These are phyloP conservation scores for Phyllosticta citribraziliensis DNA, from an alignment of 2,329 filamentous ascomycete species.

Conservation along the genomic window DNA sequence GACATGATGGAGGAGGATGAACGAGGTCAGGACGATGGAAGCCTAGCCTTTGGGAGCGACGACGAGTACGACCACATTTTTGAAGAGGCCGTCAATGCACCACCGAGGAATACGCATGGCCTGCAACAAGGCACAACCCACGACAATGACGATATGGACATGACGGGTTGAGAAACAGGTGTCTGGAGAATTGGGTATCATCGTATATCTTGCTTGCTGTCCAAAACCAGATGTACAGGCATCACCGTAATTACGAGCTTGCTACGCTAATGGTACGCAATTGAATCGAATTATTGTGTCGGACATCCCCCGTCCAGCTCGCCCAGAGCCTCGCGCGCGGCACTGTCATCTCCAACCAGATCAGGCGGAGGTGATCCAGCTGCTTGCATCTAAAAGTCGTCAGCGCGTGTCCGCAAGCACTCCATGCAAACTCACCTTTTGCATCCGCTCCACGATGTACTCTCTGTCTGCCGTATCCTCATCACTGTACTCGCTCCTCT, in stretches of 20 bases:
- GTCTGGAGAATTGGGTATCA: neutral
- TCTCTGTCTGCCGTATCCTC: constrained; percentile 71
- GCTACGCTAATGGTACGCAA: neutral
- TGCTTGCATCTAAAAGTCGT: constrained; percentile 73
- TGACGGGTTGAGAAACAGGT: constrained; percentile 4
- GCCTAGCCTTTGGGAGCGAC: constrained; percentile 38
- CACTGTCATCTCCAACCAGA: constrained; percentile 80
- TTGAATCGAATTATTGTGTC: constrained; percentile 43
- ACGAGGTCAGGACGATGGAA: constrained; percentile 11
- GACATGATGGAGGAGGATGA: constrained; percentile 31
- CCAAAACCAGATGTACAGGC: neutral
- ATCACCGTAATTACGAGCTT: neutral
- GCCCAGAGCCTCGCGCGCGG: constrained; percentile 58
- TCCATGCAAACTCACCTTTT: constrained; percentile 57
- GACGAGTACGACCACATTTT: constrained; percentile 55
- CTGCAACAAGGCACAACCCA: constrained; percentile 13
- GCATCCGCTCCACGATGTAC: constrained; percentile 95
- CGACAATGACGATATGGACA: constrained; percentile 26
- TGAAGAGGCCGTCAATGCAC: constrained; percentile 36
- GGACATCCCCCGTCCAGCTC: constrained; percentile 52
- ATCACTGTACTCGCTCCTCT: constrained; percentile 72
- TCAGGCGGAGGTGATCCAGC: constrained; percentile 84
- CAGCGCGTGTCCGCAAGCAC: constrained; percentile 3
- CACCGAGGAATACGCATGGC: constrained; percentile 27
- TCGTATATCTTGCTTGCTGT: neutral